Conservation (phyloP, 257 asterid species). For the Thymus mandschuricus region DNA sequence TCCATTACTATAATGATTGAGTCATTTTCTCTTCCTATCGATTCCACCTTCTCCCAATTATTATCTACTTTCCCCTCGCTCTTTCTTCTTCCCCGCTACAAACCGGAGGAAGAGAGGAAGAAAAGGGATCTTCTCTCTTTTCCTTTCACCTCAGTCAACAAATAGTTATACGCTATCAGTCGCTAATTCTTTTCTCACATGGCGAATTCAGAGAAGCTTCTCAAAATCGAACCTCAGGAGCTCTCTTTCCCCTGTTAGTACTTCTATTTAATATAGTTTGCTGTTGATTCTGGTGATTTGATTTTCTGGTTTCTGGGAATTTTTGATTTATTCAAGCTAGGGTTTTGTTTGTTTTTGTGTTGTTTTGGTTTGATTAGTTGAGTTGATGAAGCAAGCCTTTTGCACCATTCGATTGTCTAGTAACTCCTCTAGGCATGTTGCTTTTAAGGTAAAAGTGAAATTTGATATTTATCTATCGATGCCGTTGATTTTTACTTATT, state of each 20-base stretch:
- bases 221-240: conserved; percentile 27
- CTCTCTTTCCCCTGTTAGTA: conserved; percentile 31
- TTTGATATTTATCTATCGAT: neutral
- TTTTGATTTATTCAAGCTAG: neutral
- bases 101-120: neutral
- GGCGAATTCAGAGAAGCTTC: conserved; percentile 25
- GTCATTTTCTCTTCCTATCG: neutral
- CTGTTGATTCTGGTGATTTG: neutral
- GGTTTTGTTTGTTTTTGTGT: neutral
- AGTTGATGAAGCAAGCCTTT: conserved; percentile 51
- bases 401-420: conserved; percentile 53
- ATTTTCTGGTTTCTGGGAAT: neutral
- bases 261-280: conserved; percentile 4
- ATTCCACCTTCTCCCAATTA: neutral
- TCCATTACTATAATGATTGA: neutral
- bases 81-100: neutral
- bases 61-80: neutral
- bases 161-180: neutral
- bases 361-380: conserved; percentile 44
- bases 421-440: conserved; percentile 49
- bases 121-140: conserved; percentile 5
- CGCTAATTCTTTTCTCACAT: too few relatives aligned
- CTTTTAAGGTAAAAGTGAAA: conserved; percentile 52
- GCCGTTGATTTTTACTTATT: neutral
- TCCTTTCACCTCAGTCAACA: neutral